Percentiles rank a stretch among this genome's conserved stretches.
Conservation (phyloP, 78 protist genomes). For the Dictyostelium citrinum region DNA sequence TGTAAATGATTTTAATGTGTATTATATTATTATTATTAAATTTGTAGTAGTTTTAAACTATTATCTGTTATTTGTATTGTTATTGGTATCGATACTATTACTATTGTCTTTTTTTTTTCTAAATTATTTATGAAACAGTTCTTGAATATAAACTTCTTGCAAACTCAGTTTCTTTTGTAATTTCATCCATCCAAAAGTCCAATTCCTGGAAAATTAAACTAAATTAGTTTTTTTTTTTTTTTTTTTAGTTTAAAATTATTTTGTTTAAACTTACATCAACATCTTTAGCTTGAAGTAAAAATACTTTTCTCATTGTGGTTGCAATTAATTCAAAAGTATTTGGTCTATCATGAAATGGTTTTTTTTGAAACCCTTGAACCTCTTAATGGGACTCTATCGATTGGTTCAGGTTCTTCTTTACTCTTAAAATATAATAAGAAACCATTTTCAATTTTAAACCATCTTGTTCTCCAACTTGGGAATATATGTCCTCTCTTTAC, state of each 20-base stretch:
- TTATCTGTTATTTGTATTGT: neutral
- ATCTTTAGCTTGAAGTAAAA: conserved; percentile 50
- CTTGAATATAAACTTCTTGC: conserved; percentile 20
- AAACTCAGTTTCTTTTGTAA: neutral
- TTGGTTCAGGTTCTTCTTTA: conserved; percentile 44
- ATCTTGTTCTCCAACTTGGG: conserved; percentile 37
- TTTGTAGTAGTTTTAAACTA: neutral
- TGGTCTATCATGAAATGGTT: conserved; percentile 57
- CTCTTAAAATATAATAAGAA: conserved; percentile 37
- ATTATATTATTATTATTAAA: neutral
- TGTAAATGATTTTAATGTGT: neutral
- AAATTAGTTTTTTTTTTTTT: neutral
- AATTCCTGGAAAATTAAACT: neutral
- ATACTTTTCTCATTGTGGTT: conserved; percentile 42
- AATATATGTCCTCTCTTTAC: conserved; percentile 56
- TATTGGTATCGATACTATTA: neutral
- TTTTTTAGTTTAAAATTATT: neutral
- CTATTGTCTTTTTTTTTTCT: too few relatives aligned
- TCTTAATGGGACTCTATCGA: conserved; percentile 50
- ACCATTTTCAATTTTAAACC: conserved; percentile 58
- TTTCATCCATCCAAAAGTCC: conserved; percentile 47
- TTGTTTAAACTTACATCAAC: neutral
- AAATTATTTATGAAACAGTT: neutral
- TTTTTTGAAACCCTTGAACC: conserved; percentile 62
- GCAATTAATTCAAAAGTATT: conserved; percentile 60